phyloP scores from a whole-genome alignment of 2,329 filamentous ascomycete genomes.

The Pseudovirgaria hyperparasitica region DNA sequence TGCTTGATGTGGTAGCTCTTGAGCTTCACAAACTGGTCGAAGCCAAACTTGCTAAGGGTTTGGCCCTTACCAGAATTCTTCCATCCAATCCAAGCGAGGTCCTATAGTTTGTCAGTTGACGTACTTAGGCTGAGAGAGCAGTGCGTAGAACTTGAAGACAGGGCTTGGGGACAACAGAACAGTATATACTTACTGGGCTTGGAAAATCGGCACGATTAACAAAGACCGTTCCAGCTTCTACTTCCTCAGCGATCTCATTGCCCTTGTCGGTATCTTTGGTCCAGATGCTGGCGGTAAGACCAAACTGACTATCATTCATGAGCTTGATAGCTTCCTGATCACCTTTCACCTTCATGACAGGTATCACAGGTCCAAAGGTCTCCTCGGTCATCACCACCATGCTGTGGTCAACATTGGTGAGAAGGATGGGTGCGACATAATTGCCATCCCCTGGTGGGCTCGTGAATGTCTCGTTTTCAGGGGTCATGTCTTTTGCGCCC shows the following conservation, averaged over 20 bases:
- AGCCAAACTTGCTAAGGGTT: slow-evolving; percentile 79
- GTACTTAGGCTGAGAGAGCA: slow-evolving; percentile 12
- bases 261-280: slow-evolving; percentile 72
- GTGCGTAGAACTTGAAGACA: slow-evolving; percentile 3
- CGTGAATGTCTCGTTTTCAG: slow-evolving; percentile 64
- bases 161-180: too few relatives aligned
- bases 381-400: slow-evolving; percentile 90
- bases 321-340: slow-evolving; percentile 70
- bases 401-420: slow-evolving; percentile 64
- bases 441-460: slow-evolving; percentile 67
- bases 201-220: slow-evolving; percentile 91
- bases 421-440: slow-evolving; percentile 74
- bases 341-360: slow-evolving; percentile 70
- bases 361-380: slow-evolving; percentile 88
- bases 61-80: slow-evolving; percentile 92
- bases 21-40: slow-evolving; percentile 89
- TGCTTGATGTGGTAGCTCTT: slow-evolving; percentile 95
- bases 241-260: slow-evolving; percentile 61
- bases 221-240: slow-evolving; percentile 92
- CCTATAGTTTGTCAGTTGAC: slow-evolving; percentile 36
- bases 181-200: slow-evolving; percentile 56
- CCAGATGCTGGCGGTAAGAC: slow-evolving; percentile 94
- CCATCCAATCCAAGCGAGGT: slow-evolving; percentile 94
- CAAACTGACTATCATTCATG: slow-evolving; percentile 94
- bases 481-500: slow-evolving; percentile 74